Evolutionary conservation across 1,284 basidiomycete species (phyloP).

Genomic region (Cutaneotrichosporon mucoides): DNA sequence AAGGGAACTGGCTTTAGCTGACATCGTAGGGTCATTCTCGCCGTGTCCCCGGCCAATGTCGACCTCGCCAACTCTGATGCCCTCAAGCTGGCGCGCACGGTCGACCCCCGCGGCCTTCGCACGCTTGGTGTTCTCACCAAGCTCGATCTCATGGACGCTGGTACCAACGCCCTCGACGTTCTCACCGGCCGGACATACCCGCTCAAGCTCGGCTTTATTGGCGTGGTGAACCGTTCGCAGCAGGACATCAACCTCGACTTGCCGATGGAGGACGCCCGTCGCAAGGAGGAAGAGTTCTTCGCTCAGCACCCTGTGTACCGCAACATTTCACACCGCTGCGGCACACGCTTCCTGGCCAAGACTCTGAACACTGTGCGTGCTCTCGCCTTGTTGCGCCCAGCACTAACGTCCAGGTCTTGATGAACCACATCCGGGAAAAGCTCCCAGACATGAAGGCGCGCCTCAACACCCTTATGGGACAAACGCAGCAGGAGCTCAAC

Average conservation of each 20-base stretch:
- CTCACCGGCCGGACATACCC: conserved; percentile 95
- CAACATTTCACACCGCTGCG: conserved; percentile 95
- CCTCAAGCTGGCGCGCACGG: conserved; percentile 88
- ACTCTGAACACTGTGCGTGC: conserved; percentile 78
- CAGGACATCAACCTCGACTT: conserved; percentile 93
- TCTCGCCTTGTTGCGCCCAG: neutral
- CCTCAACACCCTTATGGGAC: conserved; percentile 96
- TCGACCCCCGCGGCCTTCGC: conserved; percentile 90
- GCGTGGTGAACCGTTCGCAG: conserved; percentile 94
- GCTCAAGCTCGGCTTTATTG: conserved; percentile 95
- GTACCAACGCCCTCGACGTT: conserved; percentile 94
- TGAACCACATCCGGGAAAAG: conserved; percentile 98
- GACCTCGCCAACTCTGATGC: conserved; percentile 98
- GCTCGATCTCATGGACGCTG: conserved; percentile 97
- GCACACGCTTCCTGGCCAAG: conserved; percentile 91
- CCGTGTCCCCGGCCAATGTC: conserved; percentile 94
- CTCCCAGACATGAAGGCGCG: conserved; percentile 99
- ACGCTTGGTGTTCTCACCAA: conserved; percentile 97
- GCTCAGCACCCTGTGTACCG: conserved; percentile 82
- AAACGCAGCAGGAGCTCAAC: conserved; percentile 96
- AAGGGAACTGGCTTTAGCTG: neutral
- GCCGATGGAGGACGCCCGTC: conserved; percentile 76
- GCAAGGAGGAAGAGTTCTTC: conserved; percentile 91
- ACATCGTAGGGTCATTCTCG: conserved; percentile 75
- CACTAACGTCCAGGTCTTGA: conserved; percentile 63